These are phyloP conservation scores for Straminergon stramineum DNA, from an alignment of 225 moss, liverwort and hornwort species.

Conservation along the genomic window DNA sequence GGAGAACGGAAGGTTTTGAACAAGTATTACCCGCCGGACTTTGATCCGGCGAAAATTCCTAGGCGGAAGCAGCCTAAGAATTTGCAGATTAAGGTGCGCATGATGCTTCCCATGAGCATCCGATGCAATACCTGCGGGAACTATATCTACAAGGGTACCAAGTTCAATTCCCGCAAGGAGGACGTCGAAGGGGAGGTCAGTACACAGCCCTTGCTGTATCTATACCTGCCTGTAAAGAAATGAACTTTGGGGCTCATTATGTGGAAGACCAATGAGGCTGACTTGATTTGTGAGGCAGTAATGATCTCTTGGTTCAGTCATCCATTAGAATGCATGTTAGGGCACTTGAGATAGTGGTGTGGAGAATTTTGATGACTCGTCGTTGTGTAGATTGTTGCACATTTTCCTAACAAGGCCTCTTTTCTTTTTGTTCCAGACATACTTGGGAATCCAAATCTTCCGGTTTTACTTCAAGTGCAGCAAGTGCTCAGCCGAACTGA, in stretches of 20 bases:
- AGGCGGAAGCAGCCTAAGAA: constrained; percentile 77
- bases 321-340: not conserved
- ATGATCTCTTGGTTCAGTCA: not conserved
- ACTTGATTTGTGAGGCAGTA: not conserved
- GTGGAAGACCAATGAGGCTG: not conserved
- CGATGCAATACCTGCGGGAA: constrained; percentile 84
- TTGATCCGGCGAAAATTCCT: constrained; percentile 83
- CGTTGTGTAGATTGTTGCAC: not conserved
- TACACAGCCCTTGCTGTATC: not conserved
- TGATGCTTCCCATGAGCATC: constrained; percentile 95
- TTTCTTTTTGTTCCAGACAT: constrained; percentile 39
- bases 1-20: constrained; percentile 78
- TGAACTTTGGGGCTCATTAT: not conserved
- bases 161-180: constrained; percentile 86
- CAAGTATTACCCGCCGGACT: constrained; percentile 84
- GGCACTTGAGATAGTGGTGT: not conserved
- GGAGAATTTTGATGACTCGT: not conserved
- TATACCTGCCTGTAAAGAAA: not conserved
- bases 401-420: not conserved
- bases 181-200: constrained; percentile 58
- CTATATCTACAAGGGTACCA: constrained; percentile 86
- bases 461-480: constrained; percentile 86
- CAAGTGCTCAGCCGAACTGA: constrained; percentile 74
- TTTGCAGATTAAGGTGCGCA: constrained; percentile 77
- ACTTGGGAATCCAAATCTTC: constrained; percentile 76